These are phyloP conservation scores for Naganishia randhawae DNA, from an alignment of 768 basidiomycete genomes.

Conservation along the genomic window DNA sequence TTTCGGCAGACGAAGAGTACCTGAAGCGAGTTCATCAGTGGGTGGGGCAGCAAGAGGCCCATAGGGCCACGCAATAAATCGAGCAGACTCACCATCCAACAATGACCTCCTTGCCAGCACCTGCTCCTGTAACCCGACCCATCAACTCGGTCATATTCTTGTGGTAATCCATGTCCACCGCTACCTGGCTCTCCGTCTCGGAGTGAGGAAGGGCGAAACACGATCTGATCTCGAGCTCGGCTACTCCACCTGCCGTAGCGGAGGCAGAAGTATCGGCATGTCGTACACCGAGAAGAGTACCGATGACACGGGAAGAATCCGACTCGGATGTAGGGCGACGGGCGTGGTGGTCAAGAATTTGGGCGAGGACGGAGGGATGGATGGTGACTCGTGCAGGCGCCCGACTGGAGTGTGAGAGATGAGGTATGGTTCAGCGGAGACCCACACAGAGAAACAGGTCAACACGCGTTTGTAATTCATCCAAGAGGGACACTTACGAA, in stretches of 20 bases:
- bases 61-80: not conserved
- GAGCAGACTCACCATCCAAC: slow-evolving; percentile 79
- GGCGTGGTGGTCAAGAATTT: slow-evolving; percentile 94
- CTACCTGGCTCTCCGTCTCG: slow-evolving; percentile 86
- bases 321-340: slow-evolving; percentile 75
- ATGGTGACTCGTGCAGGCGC: slow-evolving; percentile 59
- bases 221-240: slow-evolving; percentile 70
- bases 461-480: not conserved
- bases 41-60: not conserved
- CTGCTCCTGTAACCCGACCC: slow-evolving; percentile 59
- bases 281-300: slow-evolving; percentile 84
- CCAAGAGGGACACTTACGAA: not conserved
- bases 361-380: slow-evolving; percentile 87
- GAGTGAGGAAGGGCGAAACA: slow-evolving; percentile 90
- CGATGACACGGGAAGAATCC: slow-evolving; percentile 68
- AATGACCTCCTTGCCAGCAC: slow-evolving; percentile 76
- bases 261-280: slow-evolving; percentile 50
- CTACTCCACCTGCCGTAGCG: slow-evolving; percentile 42
- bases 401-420: slow-evolving; percentile 29
- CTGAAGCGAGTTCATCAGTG: too few relatives aligned
- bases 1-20: slow-evolving; percentile 85
- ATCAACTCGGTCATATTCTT: slow-evolving; percentile 86
- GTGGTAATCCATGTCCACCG: slow-evolving; percentile 95
- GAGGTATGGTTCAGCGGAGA: not conserved
- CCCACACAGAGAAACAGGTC: not conserved